Percentiles rank a stretch among this genome's conserved stretches.
These are phyloP conservation scores for Aureobasidium subglaciale DNA, from an alignment of 2,329 filamentous ascomycete genomes.

Conservation along the genomic window DNA sequence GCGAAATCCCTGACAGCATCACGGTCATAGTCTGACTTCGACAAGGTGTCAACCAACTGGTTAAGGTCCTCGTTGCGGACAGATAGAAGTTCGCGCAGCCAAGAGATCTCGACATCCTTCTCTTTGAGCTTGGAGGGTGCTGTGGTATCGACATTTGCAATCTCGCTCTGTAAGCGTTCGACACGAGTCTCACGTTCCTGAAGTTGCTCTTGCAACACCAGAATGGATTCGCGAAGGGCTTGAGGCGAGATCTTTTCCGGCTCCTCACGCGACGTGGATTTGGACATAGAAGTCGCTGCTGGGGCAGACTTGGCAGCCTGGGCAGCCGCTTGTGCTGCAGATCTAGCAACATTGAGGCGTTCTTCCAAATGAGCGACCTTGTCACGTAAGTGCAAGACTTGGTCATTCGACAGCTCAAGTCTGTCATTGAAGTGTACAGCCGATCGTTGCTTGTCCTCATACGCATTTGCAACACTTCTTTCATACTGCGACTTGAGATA, in stretches of 20 bases:
- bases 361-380: slow-evolving; percentile 80
- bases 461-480: slow-evolving; percentile 36
- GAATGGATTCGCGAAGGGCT: slow-evolving; percentile 88
- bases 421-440: slow-evolving; percentile 77
- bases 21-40: slow-evolving; percentile 66
- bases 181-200: slow-evolving; percentile 88
- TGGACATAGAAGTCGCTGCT: slow-evolving; percentile 18
- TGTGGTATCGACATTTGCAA: slow-evolving; percentile 65
- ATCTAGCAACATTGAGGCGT: slow-evolving; percentile 81
- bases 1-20: slow-evolving; percentile 80
- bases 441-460: slow-evolving; percentile 73
- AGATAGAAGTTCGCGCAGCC: slow-evolving; percentile 86
- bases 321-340: slow-evolving; percentile 76
- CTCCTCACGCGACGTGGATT: slow-evolving; percentile 24
- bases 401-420: slow-evolving; percentile 73
- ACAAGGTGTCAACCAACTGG: slow-evolving; percentile 78
- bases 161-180: slow-evolving; percentile 71
- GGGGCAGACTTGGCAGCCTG: slow-evolving; percentile 21
- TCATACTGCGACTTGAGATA: slow-evolving; percentile 56
- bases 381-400: slow-evolving; percentile 78
- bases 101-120: slow-evolving; percentile 86
- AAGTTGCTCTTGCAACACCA: slow-evolving; percentile 92
- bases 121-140: slow-evolving; percentile 78
- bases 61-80: slow-evolving; percentile 87
- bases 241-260: slow-evolving; percentile 90